Base-by-base conservation (phyloP, 2,329 filamentous ascomycete genomes). In the Knufia petricola region DNA sequence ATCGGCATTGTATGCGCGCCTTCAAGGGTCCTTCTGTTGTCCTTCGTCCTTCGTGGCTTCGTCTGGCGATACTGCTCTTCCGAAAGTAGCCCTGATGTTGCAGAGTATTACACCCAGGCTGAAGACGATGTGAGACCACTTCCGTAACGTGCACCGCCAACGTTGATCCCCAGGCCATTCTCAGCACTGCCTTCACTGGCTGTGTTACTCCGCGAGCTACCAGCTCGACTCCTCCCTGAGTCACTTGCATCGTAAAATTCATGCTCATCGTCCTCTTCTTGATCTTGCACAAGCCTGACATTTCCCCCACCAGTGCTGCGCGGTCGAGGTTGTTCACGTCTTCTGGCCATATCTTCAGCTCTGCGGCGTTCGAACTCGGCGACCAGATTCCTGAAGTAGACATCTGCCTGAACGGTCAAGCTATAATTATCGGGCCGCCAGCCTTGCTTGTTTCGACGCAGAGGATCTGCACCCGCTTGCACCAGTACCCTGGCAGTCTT, bases 351-450 rank as follows among this genome's bases (percentile, higher is more conserved):
- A 7, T 59, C 69, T 51, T 71, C 70, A 1, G 68, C 66, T 54
- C 75, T 77, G 58, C 78, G 71, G 62, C 79, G 78, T 61, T 84
- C 83, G 15, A 81, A 76, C 59, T 92, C 86, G 0, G 74, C 74
- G 3, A 92, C 80, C 47, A 94, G 66, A 12, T 79, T 79, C 66
- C 85, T 87, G 53, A 92, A 81, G 62, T 94, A 92, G 0, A 88
- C 84, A 66, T 94, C 87, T 1, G 86, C 85, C 61, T 87, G 83
- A 6, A 87, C 82, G 0, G 85, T 90, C 12, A 85, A 80, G 53
- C 82, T 86, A 64, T 94, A 94, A 15, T 82, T 79, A n/a, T 88
- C 75, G 0, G 88, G 84, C 1, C 82, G 88, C 85, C 87, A 94
- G 61, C 79, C 82, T 72, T 82, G 87, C 1, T 79, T 69, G 61